Evolutionary conservation across 805 yeast species (phyloP).

Genomic region (Cyberlindnera misumaiensis): DNA sequence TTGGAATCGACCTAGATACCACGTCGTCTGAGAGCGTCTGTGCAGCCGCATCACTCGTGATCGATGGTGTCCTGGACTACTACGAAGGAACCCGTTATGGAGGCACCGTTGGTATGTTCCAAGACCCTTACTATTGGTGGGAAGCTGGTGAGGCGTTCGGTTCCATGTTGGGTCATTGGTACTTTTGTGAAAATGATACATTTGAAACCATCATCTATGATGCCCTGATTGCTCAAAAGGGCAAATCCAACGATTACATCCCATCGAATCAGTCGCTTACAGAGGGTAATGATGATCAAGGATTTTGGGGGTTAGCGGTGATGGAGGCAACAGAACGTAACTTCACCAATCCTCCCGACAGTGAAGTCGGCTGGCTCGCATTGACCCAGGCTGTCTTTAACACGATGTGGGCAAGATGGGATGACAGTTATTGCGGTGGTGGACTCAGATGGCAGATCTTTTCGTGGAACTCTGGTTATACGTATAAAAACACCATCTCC

Average conservation of each 20-base stretch:
- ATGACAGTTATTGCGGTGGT: constrained; percentile 46
- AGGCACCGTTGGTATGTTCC: constrained; percentile 69
- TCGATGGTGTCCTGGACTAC: constrained; percentile 62
- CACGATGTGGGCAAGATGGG: constrained; percentile 62
- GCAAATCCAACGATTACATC: constrained; percentile 46
- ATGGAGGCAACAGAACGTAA: constrained; percentile 61
- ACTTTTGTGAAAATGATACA: constrained; percentile 63
- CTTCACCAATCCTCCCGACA: constrained; percentile 44
- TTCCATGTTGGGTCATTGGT: constrained; percentile 63
- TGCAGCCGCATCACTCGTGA: constrained; percentile 48
- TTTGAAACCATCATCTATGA: constrained; percentile 50
- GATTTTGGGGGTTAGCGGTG: constrained; percentile 64
- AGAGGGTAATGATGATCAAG: constrained; percentile 74
- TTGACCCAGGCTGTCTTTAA: constrained; percentile 58
- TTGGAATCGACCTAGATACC: constrained; percentile 34
- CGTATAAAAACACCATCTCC: constrained; percentile 57
- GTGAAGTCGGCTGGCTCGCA: constrained; percentile 48
- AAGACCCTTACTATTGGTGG: constrained; percentile 84
- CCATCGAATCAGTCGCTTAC: constrained; percentile 60
- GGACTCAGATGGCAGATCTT: constrained; percentile 72
- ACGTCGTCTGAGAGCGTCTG: constrained; percentile 41
- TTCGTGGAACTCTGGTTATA: constrained; percentile 64
- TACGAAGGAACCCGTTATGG: constrained; percentile 57
- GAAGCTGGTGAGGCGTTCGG: constrained; percentile 84
- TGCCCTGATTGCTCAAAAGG: constrained; percentile 45